phyloP scores from a whole-genome alignment of 208 protist species.

The Blechomonas ayalai region DNA sequence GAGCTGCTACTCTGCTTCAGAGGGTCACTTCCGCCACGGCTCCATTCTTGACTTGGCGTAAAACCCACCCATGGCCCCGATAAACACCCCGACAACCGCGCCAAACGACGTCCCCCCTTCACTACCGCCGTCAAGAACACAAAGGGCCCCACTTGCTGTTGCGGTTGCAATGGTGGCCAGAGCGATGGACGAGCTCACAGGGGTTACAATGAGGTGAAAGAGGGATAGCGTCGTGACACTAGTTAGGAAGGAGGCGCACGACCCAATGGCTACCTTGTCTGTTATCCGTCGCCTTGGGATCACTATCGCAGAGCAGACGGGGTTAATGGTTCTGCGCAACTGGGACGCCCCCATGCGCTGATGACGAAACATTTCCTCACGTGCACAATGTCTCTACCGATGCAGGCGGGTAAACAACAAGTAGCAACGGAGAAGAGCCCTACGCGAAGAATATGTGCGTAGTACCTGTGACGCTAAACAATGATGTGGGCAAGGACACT shows the following conservation, averaged over 20 bases:
- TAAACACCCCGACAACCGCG: slow-evolving; percentile 67
- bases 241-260: slow-evolving; percentile 45
- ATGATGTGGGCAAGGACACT: too few species aligned
- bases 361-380: too few species aligned
- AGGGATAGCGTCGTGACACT: slow-evolving; percentile 57
- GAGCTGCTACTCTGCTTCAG: background rate
- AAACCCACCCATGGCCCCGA: slow-evolving; percentile 76
- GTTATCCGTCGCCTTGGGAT: too few species aligned
- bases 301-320: too few species aligned
- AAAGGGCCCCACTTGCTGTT: slow-evolving; percentile 50
- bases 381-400: too few species aligned
- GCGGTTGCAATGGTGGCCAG: slow-evolving; percentile 58
- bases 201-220: slow-evolving; percentile 84
- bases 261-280: slow-evolving; percentile 80
- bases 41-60: slow-evolving; percentile 85
- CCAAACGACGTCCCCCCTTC: slow-evolving; percentile 65
- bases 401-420: too few species aligned
- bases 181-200: slow-evolving; percentile 46
- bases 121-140: slow-evolving; percentile 71
- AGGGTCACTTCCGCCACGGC: slow-evolving; percentile 85
- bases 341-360: too few species aligned
- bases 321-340: too few species aligned
- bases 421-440: too few species aligned
- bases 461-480: slow-evolving; percentile 8
- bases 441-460: slow-evolving; percentile 1